Evolutionary conservation across 768 basidiomycete genomes (phyloP), one percentile per base, ranked within the genome.

Genomic region (Termitomyces sp.): DNA sequence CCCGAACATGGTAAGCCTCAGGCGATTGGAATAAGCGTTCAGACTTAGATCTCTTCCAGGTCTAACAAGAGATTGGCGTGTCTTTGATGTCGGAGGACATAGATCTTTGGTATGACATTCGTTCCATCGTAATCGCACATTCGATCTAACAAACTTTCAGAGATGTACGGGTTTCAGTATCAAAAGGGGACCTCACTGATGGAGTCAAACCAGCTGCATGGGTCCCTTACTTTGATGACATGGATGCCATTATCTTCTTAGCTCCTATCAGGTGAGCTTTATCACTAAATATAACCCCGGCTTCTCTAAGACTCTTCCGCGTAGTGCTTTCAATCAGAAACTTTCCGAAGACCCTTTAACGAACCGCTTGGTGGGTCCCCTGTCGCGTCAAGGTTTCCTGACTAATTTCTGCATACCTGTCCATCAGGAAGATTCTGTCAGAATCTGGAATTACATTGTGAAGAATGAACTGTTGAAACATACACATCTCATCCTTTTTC

Each of bases 401-500:
- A 16, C 6, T 22, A n/a, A 27, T 18, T n/a, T 9, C 2, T 41
- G 29, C 12, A n/a, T n/a, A 31, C 27, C 35, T 38, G 31, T 25
- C 23, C 12, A 51, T 42, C 59, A 90, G 88, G 85, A 89, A 66
- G 90, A 92, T 62, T 88, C 87, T 5, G 82, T 89, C 50, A 74
- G 84, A 42, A 73, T 92, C 10, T 92, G 89, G 89, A 84, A 82
- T 51, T 76, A 79, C 15, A 80, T 92, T 18, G 86, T 85, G 58
- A 78, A 81, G 27, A 90, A 90, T 70, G 82, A 78, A 61, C 79
- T 91, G 23, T 76, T 92, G 5, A 82, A 81, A 41, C 74, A 79
- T 42, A 88, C 90, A 29, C 86, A 88, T 59, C 73, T 91, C 32
- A 85, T 91, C 56, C 75, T 91, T 43, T 92, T 91, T 73, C 73